Base-by-base conservation (phyloP, 2,329 filamentous ascomycete genomes). In the Nemania sp. region DNA sequence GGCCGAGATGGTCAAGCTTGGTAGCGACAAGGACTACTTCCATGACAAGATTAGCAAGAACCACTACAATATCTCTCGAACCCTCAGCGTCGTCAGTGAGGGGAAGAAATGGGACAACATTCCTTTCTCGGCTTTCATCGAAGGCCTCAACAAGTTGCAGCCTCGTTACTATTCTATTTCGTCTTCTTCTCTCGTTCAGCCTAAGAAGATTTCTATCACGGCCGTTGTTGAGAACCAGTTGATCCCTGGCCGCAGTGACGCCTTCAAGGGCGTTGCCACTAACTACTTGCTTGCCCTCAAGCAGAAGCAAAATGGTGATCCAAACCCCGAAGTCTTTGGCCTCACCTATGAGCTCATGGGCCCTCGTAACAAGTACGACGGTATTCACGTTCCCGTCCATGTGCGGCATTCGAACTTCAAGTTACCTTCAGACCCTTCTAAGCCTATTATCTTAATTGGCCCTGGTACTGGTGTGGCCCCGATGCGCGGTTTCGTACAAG, bases 161-260 rank as follows among this genome's bases (percentile, higher is more conserved):
- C 95, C 96, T 45, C 93, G 96, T 57, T 99, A 98, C 86, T 99
- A 99, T 85, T 99, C 97, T 57, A 99, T 99, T 80, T 99, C 96
- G 1, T 99, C 97, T 0, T 98, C 96, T 0, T 98, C 96, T 6
- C 81, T 94, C 8, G 94, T 97, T 18, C 94, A 99, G 79, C 94
- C 96, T 79, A 91, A 97, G 82, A 95, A 94, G 84, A 94, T 99
- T 73, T 93, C 96, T 68, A 92, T 99, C 76, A 99, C 96, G 18
- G 95, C 95, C 65, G 92, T 98, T 47, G 95, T 99, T 67, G 96
- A 98, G 80, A 93, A 91, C 13, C 87, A 94, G 74, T 82, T 88
- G 67, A 88, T 97, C 72, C 90, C 93, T 22, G 92, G 92, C 72
- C 90, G 93, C 56, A 85, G 88, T 35, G 91, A 97, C 57, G 82